Percentiles rank a stretch among this genome's conserved stretches.
These are phyloP conservation scores for Stromatinia cepivora DNA, from an alignment of 2,329 filamentous ascomycete genomes.

Conservation along the genomic window DNA sequence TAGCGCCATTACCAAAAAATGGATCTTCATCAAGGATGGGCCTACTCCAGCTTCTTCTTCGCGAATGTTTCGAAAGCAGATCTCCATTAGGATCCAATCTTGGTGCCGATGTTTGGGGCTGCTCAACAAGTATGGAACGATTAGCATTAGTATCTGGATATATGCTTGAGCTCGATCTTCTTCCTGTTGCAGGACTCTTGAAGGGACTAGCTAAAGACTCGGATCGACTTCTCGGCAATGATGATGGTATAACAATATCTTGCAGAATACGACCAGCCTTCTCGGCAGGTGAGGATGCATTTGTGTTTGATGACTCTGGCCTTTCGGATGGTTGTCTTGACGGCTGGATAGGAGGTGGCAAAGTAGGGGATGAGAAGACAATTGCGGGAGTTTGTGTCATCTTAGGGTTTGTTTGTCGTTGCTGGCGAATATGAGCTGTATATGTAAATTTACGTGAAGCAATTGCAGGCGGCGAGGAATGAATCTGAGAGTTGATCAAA, in stretches of 20 bases:
- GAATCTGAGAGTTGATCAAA: conserved; percentile 33
- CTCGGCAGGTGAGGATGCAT: conserved; percentile 36
- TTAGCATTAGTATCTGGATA: conserved; percentile 25
- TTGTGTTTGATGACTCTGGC: conserved; percentile 16
- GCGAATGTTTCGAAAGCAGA: conserved; percentile 26
- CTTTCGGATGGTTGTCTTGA: conserved; percentile 25
- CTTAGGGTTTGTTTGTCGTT: conserved; percentile 33
- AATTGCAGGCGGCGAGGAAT: conserved; percentile 39
- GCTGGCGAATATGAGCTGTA: conserved; percentile 36
- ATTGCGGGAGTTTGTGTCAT: conserved; percentile 39
- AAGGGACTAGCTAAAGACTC: conserved; percentile 41
- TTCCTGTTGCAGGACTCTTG: conserved; percentile 38
- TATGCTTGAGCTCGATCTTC: conserved; percentile 33
- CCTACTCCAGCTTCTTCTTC: conserved; percentile 23
- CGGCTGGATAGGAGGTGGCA: conserved; percentile 37
- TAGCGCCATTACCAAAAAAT: conserved; percentile 28
- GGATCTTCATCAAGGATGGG: conserved; percentile 34
- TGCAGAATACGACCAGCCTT: conserved; percentile 41
- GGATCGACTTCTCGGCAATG: conserved; percentile 38
- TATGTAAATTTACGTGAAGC: conserved; percentile 38
- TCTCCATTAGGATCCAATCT: conserved; percentile 32
- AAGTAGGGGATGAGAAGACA: conserved; percentile 40
- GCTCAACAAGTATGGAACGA: conserved; percentile 17
- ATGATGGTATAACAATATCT: conserved; percentile 38
- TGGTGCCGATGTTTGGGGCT: conserved; percentile 29